phyloP scores from a whole-genome alignment of 257 asterid species.

The Leonotis leonurus region DNA sequence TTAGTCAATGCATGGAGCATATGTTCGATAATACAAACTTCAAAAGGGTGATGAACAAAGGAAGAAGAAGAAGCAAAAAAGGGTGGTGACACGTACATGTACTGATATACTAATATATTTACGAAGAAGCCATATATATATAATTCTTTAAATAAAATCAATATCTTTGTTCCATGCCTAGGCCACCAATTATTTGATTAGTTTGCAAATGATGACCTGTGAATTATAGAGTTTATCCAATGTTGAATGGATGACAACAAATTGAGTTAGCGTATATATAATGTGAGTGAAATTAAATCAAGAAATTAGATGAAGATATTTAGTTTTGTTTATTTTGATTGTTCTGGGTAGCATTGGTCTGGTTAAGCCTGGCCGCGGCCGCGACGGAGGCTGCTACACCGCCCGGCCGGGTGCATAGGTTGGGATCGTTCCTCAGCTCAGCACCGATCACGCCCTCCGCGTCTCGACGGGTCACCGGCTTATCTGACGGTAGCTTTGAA shows the following conservation, averaged over 20 bases:
- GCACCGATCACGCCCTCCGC: conserved; percentile 99
- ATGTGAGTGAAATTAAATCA: neutral
- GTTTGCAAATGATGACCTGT: neutral
- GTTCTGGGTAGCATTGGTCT: conserved; percentile 21
- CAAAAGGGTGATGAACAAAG: neutral
- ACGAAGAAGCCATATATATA: neutral
- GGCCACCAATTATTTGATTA: conserved; percentile 4
- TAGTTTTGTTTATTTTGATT: neutral
- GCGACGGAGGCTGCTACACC: conserved; percentile 93
- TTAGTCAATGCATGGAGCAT: neutral
- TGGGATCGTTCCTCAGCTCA: conserved; percentile 87
- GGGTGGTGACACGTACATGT: neutral
- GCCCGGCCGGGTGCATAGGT: conserved; percentile 88
- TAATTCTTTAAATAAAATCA: neutral
- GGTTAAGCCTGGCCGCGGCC: conserved; percentile 95
- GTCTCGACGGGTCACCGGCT: conserved; percentile 80
- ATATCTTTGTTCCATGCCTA: neutral
- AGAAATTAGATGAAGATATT: neutral
- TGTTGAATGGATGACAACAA: neutral
- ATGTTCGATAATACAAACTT: neutral
- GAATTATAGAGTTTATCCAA: neutral
- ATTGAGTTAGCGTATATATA: neutral
- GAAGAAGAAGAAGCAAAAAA: neutral
- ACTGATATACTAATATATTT: neutral
- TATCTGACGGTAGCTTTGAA: conserved; percentile 73